Percentiles rank a stretch among this genome's conserved stretches.
phyloP scores from a whole-genome alignment of 208 protist species.

The Trypanosoma platydactyli region DNA sequence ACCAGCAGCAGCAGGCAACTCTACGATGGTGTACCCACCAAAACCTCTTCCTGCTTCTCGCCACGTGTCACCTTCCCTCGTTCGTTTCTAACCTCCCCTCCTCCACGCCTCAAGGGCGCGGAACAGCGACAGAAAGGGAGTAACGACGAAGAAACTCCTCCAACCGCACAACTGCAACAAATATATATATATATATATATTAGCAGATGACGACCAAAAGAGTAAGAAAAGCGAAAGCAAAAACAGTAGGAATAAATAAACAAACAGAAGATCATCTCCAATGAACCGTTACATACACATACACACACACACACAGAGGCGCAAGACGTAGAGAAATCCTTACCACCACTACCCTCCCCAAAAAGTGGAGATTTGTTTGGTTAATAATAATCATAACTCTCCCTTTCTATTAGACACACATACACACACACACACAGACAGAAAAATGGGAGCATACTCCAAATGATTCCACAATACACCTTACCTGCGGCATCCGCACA shows the following conservation, averaged over 20 bases:
- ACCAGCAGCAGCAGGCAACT: neutral
- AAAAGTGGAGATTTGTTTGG: neutral
- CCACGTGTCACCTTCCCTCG: neutral
- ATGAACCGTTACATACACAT: neutral
- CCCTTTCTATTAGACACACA: neutral
- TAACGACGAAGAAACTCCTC: neutral
- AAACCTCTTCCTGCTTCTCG: neutral
- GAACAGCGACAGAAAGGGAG: neutral
- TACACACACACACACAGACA: slow-evolving; percentile 3
- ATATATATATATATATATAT: no score
- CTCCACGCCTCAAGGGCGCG: neutral
- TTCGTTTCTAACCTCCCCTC: neutral
- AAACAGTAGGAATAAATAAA: slow-evolving; percentile 1
- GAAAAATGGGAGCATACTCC: neutral
- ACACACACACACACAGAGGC: neutral
- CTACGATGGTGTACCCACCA: neutral
- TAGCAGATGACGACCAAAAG: neutral
- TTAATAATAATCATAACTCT: neutral
- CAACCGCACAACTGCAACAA: neutral
- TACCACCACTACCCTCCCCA: no score
- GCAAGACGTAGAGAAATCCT: no score
- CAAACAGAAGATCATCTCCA: neutral
- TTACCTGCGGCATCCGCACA: neutral
- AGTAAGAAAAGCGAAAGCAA: slow-evolving; percentile 6
- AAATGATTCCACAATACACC: neutral